A percentile compares a stretch with the other conserved stretches of the same genome.
Conservation (phyloP, 208 protist genomes). For the Endotrypanum monterogeii region DNA sequence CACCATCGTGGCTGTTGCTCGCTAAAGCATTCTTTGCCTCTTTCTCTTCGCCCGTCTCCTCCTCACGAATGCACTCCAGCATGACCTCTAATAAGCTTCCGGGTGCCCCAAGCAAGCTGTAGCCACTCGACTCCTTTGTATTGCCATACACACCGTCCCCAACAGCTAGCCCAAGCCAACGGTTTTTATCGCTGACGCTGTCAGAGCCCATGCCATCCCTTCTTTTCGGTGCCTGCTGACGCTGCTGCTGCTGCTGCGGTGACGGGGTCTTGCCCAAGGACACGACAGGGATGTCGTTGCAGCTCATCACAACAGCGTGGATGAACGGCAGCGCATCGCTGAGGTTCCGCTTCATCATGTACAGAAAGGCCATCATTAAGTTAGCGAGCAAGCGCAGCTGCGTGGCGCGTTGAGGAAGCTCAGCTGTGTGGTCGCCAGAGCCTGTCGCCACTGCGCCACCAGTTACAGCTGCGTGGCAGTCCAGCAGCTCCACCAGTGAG, state of each 20-base stretch:
- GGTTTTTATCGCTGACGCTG: background rate
- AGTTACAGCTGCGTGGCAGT: slow-evolving; percentile 27
- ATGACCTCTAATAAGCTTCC: slow-evolving; percentile 22
- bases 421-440: slow-evolving; percentile 20
- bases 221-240: background rate
- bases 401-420: slow-evolving; percentile 31
- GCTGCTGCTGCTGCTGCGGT: background rate
- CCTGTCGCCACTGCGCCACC: slow-evolving; percentile 21
- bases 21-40: slow-evolving; percentile 4
- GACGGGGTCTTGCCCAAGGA: slow-evolving; percentile 17
- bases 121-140: slow-evolving; percentile 3
- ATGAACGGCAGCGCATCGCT: slow-evolving; percentile 45
- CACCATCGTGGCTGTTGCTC: slow-evolving; percentile 21
- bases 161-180: slow-evolving; percentile 13
- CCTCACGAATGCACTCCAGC: slow-evolving; percentile 33
- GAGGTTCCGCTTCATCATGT: slow-evolving; percentile 36
- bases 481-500: slow-evolving; percentile 36
- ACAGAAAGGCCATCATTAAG: slow-evolving; percentile 45
- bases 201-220: background rate
- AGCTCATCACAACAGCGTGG: slow-evolving; percentile 38
- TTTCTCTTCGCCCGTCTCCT: slow-evolving; percentile 22
- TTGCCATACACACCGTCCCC: slow-evolving; percentile 5
- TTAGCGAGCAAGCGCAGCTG: slow-evolving; percentile 55
- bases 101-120: slow-evolving; percentile 15
- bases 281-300: slow-evolving; percentile 35